Conservation (phyloP, 1,284 basidiomycete species). For the Cutaneotrichosporon mucoides region DNA sequence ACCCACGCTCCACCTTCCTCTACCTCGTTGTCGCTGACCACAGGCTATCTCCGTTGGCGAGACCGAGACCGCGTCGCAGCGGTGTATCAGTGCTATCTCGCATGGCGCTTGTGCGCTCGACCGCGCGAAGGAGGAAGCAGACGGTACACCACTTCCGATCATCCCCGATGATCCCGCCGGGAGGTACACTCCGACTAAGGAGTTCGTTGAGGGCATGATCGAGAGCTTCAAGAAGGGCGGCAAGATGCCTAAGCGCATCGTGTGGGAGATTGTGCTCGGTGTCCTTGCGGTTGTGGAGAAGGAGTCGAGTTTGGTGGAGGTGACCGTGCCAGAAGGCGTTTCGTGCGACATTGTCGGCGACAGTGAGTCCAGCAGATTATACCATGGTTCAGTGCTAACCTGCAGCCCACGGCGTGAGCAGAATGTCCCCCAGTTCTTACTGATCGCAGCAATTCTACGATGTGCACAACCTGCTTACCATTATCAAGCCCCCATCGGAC, state of each 20-base stretch:
- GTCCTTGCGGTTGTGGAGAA: conserved; percentile 66
- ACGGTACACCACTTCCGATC: conserved; percentile 61
- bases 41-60: conserved; percentile 86
- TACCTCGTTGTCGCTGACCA: not conserved
- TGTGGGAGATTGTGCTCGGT: conserved; percentile 93
- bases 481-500: conserved; percentile 78
- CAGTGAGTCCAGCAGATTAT: conserved; percentile 46
- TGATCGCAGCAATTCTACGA: conserved; percentile 77
- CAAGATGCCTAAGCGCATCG: conserved; percentile 75
- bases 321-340: conserved; percentile 70
- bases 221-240: conserved; percentile 82
- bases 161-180: conserved; percentile 53
- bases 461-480: conserved; percentile 76
- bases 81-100: conserved; percentile 71
- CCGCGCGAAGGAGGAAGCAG: conserved; percentile 1
- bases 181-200: conserved; percentile 62
- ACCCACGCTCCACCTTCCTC: no score
- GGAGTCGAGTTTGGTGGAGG: conserved; percentile 78
- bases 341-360: conserved; percentile 90
- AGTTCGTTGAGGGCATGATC: conserved; percentile 83
- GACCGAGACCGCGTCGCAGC: conserved; percentile 67
- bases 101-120: conserved; percentile 59
- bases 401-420: conserved; percentile 23
- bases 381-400: not conserved
- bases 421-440: not conserved